A percentile compares a stretch with the other conserved stretches of the same genome.
phyloP scores from a whole-genome alignment of 495 filamentous ascomycete genomes.

The Penicillium bialowiezense region DNA sequence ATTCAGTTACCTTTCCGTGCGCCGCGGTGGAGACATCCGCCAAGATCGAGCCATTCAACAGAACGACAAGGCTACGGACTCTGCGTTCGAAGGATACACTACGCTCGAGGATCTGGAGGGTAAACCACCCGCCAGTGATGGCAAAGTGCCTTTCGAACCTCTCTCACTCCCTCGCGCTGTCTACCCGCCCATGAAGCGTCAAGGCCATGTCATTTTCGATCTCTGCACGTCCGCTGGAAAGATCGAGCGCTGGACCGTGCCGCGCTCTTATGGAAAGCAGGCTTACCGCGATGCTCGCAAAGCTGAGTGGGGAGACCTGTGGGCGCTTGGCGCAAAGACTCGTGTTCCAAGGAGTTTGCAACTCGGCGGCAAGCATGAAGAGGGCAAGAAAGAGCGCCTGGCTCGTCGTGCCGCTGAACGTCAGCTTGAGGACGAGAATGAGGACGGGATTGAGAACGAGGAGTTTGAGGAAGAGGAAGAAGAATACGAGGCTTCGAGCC shows the following conservation, averaged over 20 bases:
- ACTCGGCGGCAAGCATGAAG: constrained; percentile 58
- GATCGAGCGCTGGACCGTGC: constrained; percentile 94
- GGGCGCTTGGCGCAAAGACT: constrained; percentile 93
- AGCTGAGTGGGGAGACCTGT: constrained; percentile 86
- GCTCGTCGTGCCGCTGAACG: constrained; percentile 30
- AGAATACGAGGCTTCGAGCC: constrained; percentile 10
- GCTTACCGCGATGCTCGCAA: constrained; percentile 93
- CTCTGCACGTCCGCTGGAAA: constrained; percentile 81
- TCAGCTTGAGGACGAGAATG: constrained; percentile 12
- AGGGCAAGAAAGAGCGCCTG: constrained; percentile 49
- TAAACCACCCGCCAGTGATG: constrained; percentile 16
- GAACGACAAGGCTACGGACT: constrained; percentile 41
- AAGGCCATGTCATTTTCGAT: constrained; percentile 84
- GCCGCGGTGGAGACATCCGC: constrained; percentile 63
- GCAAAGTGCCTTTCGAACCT: no score
- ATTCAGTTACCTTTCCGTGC: constrained; percentile 87
- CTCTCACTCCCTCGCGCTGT: constrained; percentile 76
- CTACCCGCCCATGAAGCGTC: constrained; percentile 78
- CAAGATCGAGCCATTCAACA: constrained; percentile 38
- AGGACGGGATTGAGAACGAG: constrained; percentile 15
- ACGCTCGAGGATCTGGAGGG: constrained; percentile 35
- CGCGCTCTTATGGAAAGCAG: constrained; percentile 71
- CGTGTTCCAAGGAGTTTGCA: constrained; percentile 47
- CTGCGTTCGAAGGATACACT: constrained; percentile 52
- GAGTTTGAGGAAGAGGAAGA: constrained; percentile 25